Base-by-base conservation (phyloP, 768 basidiomycete species). In the Phylloporus arenicola region DNA sequence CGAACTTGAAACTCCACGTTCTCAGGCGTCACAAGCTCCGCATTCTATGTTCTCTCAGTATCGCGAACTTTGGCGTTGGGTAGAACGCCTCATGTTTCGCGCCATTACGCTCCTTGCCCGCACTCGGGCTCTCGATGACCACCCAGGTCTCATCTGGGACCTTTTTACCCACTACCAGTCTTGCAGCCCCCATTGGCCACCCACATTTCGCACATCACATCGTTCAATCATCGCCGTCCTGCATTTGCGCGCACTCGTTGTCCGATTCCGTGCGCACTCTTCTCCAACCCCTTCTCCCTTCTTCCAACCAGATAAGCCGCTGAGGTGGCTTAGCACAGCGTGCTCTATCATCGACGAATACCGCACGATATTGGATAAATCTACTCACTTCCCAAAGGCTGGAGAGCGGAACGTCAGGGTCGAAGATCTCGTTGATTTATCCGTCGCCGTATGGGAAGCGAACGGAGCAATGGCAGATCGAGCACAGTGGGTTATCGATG, bases 31-130 rank as follows among this genome's bases (percentile, higher is more conserved):
- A 56, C 64, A 56, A 45, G 25, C 42, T 1, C 62, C 46, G 50
- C 62, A 27, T 70, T 69, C 77, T 3, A 74, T 82, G 5, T 92
- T 92, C 58, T 63, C 70, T 4, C 77, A 77, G 41, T 82, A 87
- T 48, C 84, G 86, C 7, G 93, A 97, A 59, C 74, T 94, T 10
- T 92, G 90, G 75, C 76, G 92, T 44, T 93, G 89, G 88, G 74
- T 80, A 3, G 91, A 95, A 58, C 76, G 83, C 17, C 74, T 90
- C 20, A 71, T 93, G n/a, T 87, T 88, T 73, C 79, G 93, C n/a
- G 83, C 83, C 2, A 76, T 88, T 38, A 70, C 88, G 2, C 67
- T 92, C 0, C 78, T 82, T 14, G 71, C 88, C 3, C 75, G 76
- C 13, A 68, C 70, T 0, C 71, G 69, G 13, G 57, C 60, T 49